A percentile compares a stretch with the other conserved stretches of the same genome.
These are phyloP conservation scores for Anisodus tanguticus DNA, from an alignment of 257 asterid species.

Conservation along the genomic window DNA sequence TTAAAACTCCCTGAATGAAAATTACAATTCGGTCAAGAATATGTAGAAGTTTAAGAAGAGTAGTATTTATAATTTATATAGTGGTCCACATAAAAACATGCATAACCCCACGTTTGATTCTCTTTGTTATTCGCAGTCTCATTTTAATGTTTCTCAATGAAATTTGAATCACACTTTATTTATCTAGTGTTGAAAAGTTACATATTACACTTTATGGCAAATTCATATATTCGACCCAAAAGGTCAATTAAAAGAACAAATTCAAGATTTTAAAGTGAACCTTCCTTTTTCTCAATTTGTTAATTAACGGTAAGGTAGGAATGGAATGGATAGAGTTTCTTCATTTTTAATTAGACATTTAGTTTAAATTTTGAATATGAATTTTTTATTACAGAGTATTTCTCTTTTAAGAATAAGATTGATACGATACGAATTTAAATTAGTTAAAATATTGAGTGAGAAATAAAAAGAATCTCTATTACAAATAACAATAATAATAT, in stretches of 20 bases:
- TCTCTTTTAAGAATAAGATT: too few species aligned
- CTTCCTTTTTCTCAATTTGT: not conserved
- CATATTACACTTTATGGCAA: not conserved
- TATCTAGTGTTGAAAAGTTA: not conserved
- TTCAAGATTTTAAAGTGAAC: not conserved
- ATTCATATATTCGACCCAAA: not conserved
- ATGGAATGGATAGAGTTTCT: too few species aligned
- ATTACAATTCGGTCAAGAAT: not conserved
- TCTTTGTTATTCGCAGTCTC: not conserved
- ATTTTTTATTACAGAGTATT: too few species aligned
- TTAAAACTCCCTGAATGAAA: too few species aligned
- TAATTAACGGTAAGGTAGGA: too few species aligned
- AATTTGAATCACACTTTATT: constrained; percentile 3
- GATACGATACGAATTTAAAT: too few species aligned
- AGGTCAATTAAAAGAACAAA: not conserved
- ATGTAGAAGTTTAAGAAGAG: not conserved
- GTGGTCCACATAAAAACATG: not conserved
- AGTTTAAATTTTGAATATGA: too few species aligned
- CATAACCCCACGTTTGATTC: not conserved
- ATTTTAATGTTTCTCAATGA: not conserved
- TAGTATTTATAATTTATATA: too few species aligned
- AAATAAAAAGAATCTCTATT: too few species aligned
- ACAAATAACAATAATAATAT: too few species aligned
- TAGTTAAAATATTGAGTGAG: too few species aligned
- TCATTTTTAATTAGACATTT: too few species aligned